phyloP scores from a whole-genome alignment of 495 filamentous ascomycete species.

The Poronia punctata region DNA sequence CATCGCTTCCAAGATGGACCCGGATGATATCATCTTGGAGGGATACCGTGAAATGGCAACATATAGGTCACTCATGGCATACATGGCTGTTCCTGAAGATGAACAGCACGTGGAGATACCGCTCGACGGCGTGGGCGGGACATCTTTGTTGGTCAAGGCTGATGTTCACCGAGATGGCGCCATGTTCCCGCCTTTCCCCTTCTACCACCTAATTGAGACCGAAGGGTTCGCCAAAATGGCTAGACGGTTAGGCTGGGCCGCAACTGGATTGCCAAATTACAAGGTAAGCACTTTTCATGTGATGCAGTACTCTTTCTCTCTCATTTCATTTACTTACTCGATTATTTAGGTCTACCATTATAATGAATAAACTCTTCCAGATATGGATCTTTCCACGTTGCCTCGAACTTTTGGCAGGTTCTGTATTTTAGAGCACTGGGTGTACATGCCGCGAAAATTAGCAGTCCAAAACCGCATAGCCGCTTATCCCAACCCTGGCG shows the following conservation, averaged over 20 bases:
- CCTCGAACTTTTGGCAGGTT: no score
- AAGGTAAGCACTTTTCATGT: slow-evolving; percentile 54
- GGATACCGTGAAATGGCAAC: slow-evolving; percentile 90
- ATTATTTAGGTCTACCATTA: slow-evolving; percentile 77
- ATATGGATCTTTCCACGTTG: no score
- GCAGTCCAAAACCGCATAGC: no score
- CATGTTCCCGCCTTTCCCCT: slow-evolving; percentile 96
- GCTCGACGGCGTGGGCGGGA: slow-evolving; percentile 91
- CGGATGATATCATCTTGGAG: slow-evolving; percentile 87
- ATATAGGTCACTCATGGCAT: slow-evolving; percentile 88
- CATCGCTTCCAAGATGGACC: slow-evolving; percentile 68
- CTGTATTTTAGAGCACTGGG: no score
- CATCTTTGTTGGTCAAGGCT: slow-evolving; percentile 89
- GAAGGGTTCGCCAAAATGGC: slow-evolving; percentile 99
- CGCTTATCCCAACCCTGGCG: slow-evolving; percentile 7
- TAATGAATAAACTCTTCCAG: slow-evolving; percentile 60
- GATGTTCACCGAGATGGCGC: slow-evolving; percentile 96
- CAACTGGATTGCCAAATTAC: slow-evolving; percentile 88
- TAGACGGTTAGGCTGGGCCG: slow-evolving; percentile 71
- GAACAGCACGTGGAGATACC: slow-evolving; percentile 56
- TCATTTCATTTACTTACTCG: slow-evolving; percentile 24
- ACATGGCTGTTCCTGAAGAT: slow-evolving; percentile 54
- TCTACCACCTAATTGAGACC: slow-evolving; percentile 95
- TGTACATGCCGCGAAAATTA: no score
- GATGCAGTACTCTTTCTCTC: not conserved